phyloP scores from a whole-genome alignment of 257 asterid genomes.

The Ocimum tenuiflorum region DNA sequence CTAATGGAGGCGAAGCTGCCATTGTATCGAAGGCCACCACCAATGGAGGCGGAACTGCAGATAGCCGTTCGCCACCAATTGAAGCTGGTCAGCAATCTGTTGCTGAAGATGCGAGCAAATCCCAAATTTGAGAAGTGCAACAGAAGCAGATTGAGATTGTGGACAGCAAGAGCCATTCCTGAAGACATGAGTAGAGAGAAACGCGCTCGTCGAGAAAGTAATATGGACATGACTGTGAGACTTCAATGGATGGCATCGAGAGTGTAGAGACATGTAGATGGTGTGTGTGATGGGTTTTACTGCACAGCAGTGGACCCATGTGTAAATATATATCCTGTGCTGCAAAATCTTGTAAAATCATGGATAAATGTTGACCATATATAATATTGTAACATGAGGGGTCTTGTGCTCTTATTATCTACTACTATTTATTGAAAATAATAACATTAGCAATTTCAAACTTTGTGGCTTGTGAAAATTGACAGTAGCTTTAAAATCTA shows the following conservation, averaged over 20 bases:
- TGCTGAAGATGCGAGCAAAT: neutral
- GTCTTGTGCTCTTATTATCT: too few relatives aligned
- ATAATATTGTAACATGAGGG: too few relatives aligned
- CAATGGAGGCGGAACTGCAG: constrained; percentile 11
- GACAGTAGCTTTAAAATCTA: too few relatives aligned
- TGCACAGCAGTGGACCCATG: neutral
- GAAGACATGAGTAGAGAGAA: too few relatives aligned
- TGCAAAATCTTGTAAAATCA: neutral
- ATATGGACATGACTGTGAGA: constrained; percentile 18
- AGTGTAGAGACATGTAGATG: constrained; percentile 7
- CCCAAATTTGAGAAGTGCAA: constrained; percentile 7
- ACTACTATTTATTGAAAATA: too few relatives aligned
- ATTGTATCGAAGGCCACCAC: constrained; percentile 23
- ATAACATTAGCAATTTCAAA: too few relatives aligned
- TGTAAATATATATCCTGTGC: neutral
- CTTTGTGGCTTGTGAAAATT: too few relatives aligned
- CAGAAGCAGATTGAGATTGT: constrained; percentile 9
- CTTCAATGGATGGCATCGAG: constrained; percentile 17
- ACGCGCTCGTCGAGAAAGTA: neutral
- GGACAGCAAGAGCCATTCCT: too few relatives aligned
- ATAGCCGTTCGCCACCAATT: constrained; percentile 14
- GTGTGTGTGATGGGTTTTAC: neutral
- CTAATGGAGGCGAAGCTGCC: constrained; percentile 13
- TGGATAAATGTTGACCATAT: neutral
- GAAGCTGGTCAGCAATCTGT: constrained; percentile 12